Percentiles rank a stretch among this genome's conserved stretches.
Conservation (phyloP, 257 asterid genomes). For the Penstemon newberryi region DNA sequence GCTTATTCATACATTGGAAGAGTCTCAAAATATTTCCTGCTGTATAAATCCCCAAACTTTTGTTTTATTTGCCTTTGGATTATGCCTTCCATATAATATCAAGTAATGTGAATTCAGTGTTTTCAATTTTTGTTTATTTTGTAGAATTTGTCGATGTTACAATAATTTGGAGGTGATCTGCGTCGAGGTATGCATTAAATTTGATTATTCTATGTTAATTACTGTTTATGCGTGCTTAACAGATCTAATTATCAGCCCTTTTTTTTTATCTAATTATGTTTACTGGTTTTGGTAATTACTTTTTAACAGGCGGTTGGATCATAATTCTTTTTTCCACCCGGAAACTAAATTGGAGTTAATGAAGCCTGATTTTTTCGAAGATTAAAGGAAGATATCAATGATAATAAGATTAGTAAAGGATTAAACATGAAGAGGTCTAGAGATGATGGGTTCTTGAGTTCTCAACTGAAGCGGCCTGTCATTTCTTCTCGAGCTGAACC, state of each 20-base stretch:
- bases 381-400: conserved; percentile 21
- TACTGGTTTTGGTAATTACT: conserved; percentile 32
- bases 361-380: conserved; percentile 37
- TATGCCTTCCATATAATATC: conserved; percentile 47
- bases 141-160: conserved; percentile 33
- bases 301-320: conserved; percentile 42
- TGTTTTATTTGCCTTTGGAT: conserved; percentile 12
- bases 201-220: conserved; percentile 30
- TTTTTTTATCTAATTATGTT: conserved; percentile 30
- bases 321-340: neutral
- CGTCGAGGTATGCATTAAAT: conserved; percentile 41
- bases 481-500: conserved; percentile 25
- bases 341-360: conserved; percentile 41
- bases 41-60: conserved; percentile 31
- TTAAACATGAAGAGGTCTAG: conserved; percentile 68
- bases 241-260: conserved; percentile 47
- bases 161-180: conserved; percentile 53
- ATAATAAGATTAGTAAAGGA: conserved; percentile 13
- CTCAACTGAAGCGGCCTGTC: conserved; percentile 27
- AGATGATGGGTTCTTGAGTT: conserved; percentile 25
- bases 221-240: conserved; percentile 34
- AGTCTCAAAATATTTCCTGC: conserved; percentile 26
- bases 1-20: conserved; percentile 32
- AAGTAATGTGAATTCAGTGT: conserved; percentile 50
- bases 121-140: conserved; percentile 26